Evolutionary conservation across 352 stramenopile genomes (phyloP), one percentile per base, ranked within the genome.

Genomic region (Globisporangium sylvaticum): DNA sequence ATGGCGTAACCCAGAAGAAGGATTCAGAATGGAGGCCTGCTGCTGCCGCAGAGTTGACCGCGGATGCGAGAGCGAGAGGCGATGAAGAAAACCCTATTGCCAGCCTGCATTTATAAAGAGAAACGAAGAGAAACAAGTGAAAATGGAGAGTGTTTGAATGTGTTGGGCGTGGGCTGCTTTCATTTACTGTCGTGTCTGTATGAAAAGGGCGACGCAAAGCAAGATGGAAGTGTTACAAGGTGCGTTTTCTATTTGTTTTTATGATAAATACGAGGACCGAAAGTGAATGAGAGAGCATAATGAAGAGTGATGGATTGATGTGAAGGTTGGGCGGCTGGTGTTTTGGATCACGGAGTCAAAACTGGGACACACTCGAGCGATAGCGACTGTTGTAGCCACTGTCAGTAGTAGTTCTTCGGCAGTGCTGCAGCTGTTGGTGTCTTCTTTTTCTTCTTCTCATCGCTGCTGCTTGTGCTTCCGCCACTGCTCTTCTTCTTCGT

Each of bases 331-430:
- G 10, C 53, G 53, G 8, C 5, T 57, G 50, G 3, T n/a, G 50
- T 1, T 57, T 22, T 27, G 25, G 14, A 34, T 58, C 53, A 31
- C 24, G 14, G 27, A 57, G 50, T 14, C 50, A 24, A 22, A 50
- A 22, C 18, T 22, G 42, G 42, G 42, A n/a, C 42, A 50, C 42
- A 24, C 42, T 50, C 18, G 42, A 24, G 42, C 20, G 18, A 22
- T 50, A 24, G 18, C 42, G 18, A 5, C 5, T 58, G 14, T 24
- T 57, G 12, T 12, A 39, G 50, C 12, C 1, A 24, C 34, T 42
- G 18, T 72, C 50, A 70, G 55, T 75, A 64, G 42, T 50, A 67
- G 54, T 66, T 74, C 50, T 75, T 48, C 5, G 53, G 64, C 14
- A 64, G 55, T 22, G 42, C 42, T 50, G 42, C 18, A 4, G 42